Conservation (phyloP, 805 yeast genomes). For the Zygotorulaspora sp. region DNA sequence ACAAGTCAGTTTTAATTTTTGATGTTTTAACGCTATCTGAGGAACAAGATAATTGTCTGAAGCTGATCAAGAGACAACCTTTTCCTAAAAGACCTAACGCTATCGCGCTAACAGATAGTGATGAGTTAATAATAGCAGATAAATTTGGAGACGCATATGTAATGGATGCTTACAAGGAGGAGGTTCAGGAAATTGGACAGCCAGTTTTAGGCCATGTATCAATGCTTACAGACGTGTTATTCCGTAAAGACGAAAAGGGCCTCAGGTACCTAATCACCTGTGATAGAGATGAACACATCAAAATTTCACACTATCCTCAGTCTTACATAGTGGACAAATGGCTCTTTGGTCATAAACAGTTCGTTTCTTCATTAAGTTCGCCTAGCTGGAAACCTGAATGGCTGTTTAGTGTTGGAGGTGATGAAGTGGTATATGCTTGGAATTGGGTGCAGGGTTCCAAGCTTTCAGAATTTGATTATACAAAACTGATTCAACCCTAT, state of each 20-base stretch:
- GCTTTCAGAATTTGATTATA: constrained; percentile 47
- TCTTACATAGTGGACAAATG: constrained; percentile 74
- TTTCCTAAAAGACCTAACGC: constrained; percentile 94
- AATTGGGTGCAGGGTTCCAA: constrained; percentile 60
- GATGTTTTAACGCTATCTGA: constrained; percentile 29
- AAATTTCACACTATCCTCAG: constrained; percentile 75
- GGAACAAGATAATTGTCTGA: constrained; percentile 39
- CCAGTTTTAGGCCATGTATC: constrained; percentile 96
- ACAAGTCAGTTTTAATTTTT: constrained; percentile 71
- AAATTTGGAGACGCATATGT: constrained; percentile 93
- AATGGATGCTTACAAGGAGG: constrained; percentile 41
- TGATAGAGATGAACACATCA: constrained; percentile 95
- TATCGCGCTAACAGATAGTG: constrained; percentile 53
- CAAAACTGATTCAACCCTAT: constrained; percentile 39
- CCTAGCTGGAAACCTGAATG: constrained; percentile 47
- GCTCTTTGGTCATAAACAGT: constrained; percentile 83
- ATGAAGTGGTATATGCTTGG: constrained; percentile 69
- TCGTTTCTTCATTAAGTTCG: constrained; percentile 61
- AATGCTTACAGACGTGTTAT: constrained; percentile 76
- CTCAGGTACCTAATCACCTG: constrained; percentile 61
- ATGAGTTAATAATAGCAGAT: constrained; percentile 68
- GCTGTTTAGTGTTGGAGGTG: constrained; percentile 90
- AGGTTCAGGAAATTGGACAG: constrained; percentile 39
- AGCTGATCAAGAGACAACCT: constrained; percentile 60
- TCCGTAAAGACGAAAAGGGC: constrained; percentile 27